These are phyloP conservation scores for Ulmus americana DNA, from an alignment of 331 rosid genomes.

Conservation along the genomic window DNA sequence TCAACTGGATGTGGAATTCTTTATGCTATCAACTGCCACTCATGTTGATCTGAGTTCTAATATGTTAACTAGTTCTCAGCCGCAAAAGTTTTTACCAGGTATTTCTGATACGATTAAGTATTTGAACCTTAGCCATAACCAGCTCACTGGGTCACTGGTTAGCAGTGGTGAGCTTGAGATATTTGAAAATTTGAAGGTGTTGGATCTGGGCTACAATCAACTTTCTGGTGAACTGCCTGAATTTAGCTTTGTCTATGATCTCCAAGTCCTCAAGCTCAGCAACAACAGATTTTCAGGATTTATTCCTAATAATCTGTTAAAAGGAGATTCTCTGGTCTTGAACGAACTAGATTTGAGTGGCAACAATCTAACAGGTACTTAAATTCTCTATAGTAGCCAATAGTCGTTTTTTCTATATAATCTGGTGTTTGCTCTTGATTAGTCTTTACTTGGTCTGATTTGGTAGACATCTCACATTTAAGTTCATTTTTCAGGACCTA, in stretches of 20 bases:
- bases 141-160: constrained; percentile 66
- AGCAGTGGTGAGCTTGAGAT: constrained; percentile 52
- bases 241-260: constrained; percentile 87
- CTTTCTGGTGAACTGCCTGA: constrained; percentile 87
- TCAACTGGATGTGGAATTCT: constrained; percentile 50
- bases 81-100: constrained; percentile 49
- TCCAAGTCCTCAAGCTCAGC: constrained; percentile 82
- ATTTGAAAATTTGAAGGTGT: constrained; percentile 73
- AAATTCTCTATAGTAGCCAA: neutral
- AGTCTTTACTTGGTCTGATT: constrained; percentile 1
- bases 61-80: constrained; percentile 48
- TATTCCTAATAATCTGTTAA: constrained; percentile 65
- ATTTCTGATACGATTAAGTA: constrained; percentile 68
- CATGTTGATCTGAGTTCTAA: constrained; percentile 82
- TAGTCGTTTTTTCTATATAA: constrained; percentile 10
- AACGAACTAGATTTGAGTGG: constrained; percentile 87
- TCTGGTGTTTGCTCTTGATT: constrained; percentile 13
- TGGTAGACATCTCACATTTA: constrained; percentile 24
- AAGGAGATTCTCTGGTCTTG: constrained; percentile 82
- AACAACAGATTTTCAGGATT: constrained; percentile 78
- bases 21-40: constrained; percentile 46
- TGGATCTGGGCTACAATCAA: constrained; percentile 89
- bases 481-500: constrained; percentile 57
- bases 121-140: constrained; percentile 83
- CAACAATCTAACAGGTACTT: constrained; percentile 89